phyloP scores from a whole-genome alignment of 2,329 filamentous ascomycete genomes.

The Pochonia chlamydosporia region DNA sequence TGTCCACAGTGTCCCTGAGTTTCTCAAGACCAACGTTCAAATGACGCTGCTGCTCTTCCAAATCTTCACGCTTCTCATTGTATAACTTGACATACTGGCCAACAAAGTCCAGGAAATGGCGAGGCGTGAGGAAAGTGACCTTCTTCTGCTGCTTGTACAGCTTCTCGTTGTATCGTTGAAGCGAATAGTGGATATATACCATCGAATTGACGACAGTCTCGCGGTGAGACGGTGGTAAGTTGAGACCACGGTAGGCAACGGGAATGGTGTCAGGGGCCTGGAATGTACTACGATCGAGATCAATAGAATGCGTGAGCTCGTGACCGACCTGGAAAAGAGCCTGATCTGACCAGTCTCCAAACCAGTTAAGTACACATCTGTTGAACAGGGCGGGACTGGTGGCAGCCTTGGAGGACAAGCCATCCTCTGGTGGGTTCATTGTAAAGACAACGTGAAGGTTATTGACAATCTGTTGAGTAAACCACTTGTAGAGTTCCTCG shows the following conservation, averaged over 20 bases:
- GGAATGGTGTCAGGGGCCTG: constrained; percentile 85
- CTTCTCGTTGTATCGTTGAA: constrained; percentile 83
- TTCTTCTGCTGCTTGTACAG: constrained; percentile 88
- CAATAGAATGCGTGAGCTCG: constrained; percentile 92
- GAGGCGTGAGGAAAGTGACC: constrained; percentile 86
- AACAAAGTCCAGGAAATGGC: constrained; percentile 97
- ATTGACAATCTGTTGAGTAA: constrained; percentile 98
- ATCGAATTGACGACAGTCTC: constrained; percentile 95
- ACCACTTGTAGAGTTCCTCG: constrained; percentile 99
- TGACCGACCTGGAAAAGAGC: constrained; percentile 96
- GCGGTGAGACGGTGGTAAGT: constrained; percentile 79
- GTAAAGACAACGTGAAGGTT: constrained; percentile 99
- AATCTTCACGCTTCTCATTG: constrained; percentile 95
- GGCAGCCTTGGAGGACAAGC: constrained; percentile 89
- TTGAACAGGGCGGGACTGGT: constrained; percentile 99
- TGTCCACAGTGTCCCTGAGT: constrained; percentile 91
- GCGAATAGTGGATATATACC: constrained; percentile 97
- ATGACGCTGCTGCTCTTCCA: constrained; percentile 98
- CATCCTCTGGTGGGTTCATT: constrained; percentile 98
- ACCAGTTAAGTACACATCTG: constrained; percentile 99
- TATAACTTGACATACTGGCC: constrained; percentile 96
- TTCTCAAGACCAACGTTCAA: constrained; percentile 98
- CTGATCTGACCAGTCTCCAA: constrained; percentile 99
- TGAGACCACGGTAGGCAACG: constrained; percentile 82
- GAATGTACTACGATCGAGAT: constrained; percentile 85